These are phyloP conservation scores for Ensete glaucum DNA, from an alignment of 176 grass and related monocot species.

Conservation along the genomic window DNA sequence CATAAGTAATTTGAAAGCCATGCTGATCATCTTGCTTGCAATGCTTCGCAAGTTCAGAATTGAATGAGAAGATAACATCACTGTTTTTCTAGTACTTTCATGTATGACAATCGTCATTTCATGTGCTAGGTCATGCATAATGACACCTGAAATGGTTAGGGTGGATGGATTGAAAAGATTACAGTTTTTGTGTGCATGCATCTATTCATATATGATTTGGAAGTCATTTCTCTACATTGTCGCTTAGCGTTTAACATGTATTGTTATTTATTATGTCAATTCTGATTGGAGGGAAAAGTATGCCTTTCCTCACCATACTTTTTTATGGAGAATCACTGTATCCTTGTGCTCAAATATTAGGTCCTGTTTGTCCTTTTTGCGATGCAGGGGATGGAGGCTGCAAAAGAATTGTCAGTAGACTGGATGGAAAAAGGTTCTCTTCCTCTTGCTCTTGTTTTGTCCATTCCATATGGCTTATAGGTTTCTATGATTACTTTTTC, in stretches of 20 bases:
- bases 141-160: not conserved
- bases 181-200: not conserved
- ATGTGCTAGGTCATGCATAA: not conserved
- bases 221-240: not conserved
- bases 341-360: not conserved
- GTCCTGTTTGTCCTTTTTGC: constrained; percentile 17
- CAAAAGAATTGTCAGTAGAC: constrained; percentile 30
- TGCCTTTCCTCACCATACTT: not conserved
- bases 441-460: not conserved
- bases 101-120: not conserved
- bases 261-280: not conserved
- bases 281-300: not conserved
- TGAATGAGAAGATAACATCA: too few relatives aligned
- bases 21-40: too few relatives aligned
- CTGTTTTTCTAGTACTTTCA: not conserved
- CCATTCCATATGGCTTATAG: not conserved
- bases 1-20: too few relatives aligned
- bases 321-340: not conserved
- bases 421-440: constrained; percentile 67
- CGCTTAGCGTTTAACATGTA: not conserved
- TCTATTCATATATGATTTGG: not conserved
- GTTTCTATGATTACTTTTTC: not conserved
- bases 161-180: not conserved
- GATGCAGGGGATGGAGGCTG: constrained; percentile 49
- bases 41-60: too few relatives aligned